Conservation (phyloP, 768 basidiomycete species). For the Boletus rubropictus region DNA sequence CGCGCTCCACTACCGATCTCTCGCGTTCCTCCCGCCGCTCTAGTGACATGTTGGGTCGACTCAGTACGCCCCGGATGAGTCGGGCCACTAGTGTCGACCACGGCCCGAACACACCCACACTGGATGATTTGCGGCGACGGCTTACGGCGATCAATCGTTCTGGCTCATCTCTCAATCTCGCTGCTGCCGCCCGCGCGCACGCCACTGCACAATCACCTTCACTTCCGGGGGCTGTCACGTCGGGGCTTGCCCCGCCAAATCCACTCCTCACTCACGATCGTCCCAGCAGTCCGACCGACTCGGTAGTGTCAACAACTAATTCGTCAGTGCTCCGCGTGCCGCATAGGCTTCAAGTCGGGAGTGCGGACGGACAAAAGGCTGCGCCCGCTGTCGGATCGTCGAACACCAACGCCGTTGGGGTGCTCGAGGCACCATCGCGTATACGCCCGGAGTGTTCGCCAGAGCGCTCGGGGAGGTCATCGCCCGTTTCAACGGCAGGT, state of each 20-base stretch:
- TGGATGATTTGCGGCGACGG: slow-evolving; percentile 73
- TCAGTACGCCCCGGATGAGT: slow-evolving; percentile 44
- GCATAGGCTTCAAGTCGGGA: slow-evolving; percentile 64
- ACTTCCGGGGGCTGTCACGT: slow-evolving; percentile 5
- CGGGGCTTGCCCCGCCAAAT: slow-evolving; percentile 23
- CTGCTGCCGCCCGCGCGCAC: slow-evolving; percentile 40
- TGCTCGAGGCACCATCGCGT: slow-evolving; percentile 72
- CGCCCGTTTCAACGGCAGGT: slow-evolving; percentile 61
- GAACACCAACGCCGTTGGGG: slow-evolving; percentile 73
- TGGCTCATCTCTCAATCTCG: slow-evolving; percentile 51
- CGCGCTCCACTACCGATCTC: slow-evolving; percentile 36
- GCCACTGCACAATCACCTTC: slow-evolving; percentile 8
- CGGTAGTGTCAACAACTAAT: slow-evolving; percentile 66
- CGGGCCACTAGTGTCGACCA: slow-evolving; percentile 47
- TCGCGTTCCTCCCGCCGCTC: slow-evolving; percentile 39
- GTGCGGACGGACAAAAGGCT: slow-evolving; percentile 75
- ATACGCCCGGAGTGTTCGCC: slow-evolving; percentile 61
- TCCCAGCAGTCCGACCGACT: slow-evolving; percentile 78
- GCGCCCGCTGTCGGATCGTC: slow-evolving; percentile 87
- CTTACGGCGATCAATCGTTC: slow-evolving; percentile 74
- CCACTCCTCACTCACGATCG: slow-evolving; percentile 37
- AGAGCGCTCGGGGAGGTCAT: slow-evolving; percentile 70
- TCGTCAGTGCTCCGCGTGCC: slow-evolving; percentile 53
- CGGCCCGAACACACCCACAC: slow-evolving; percentile 46
- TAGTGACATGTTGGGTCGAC: slow-evolving; percentile 40